Base-by-base conservation (phyloP, 169 alveolate species). In the Plasmodium inui region DNA sequence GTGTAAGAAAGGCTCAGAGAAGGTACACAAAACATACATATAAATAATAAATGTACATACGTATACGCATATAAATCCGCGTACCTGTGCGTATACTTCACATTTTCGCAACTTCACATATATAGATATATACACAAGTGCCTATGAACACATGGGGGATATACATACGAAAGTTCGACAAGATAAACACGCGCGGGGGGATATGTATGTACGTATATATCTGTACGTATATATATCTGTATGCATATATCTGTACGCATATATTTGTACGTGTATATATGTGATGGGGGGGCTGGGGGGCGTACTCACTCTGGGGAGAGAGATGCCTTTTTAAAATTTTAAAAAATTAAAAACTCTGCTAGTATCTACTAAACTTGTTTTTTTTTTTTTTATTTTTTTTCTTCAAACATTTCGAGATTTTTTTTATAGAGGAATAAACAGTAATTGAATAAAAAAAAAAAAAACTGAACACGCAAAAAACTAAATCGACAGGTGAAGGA, bases 71-170 rank as follows among this genome's bases (percentile, higher is more conserved):
- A 67, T 67, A 67, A 19, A 67, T 67, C 37, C n/a, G 17, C 22
- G n/a, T 67, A 67, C 76, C 37, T 67, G 32, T 26, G 76, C 76
- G 37, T 67, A 67, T 67, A 67, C 61, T 67, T 67, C 76, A 67
- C 76, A 67, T 67, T 67, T 28, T 67, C 30, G 4, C 41, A 67
- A 67, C 37, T 22, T 22, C 37, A 67, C 37, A 22, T 19, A 67
- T 26, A 67, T 67, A 67, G 37, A 22, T 67, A 67, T 67, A 67
- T 67, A 67, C 37, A 22, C 30, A 67, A 26, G 37, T 28, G 30
- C 37, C 5, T 67, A 67, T 19, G 37, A 0, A n/a, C 37, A 67
- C 37, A 67, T 50, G 37, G 76, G 41, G 39, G 30, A 67, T 67
- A 67, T 22, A 67, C 76, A 67, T 67, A 28, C 17, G 17, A 67